phyloP scores from a whole-genome alignment of 2,329 filamentous ascomycete genomes.

The Penicillium janthinellum region DNA sequence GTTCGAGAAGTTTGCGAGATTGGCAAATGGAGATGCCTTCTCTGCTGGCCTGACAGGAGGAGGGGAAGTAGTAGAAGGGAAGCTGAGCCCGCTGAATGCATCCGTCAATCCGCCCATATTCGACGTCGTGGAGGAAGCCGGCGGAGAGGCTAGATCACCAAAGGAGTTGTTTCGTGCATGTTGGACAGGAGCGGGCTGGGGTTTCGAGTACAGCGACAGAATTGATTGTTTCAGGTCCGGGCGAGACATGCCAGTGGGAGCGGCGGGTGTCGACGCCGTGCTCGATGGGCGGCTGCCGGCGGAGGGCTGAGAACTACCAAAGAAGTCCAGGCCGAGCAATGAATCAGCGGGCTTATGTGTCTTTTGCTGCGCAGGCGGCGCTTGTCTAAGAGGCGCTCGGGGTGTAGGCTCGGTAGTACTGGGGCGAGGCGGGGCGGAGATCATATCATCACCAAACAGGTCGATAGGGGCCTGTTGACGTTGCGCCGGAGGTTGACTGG shows the following conservation, averaged over 20 bases:
- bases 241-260: slow-evolving; percentile 67
- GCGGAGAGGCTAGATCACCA: slow-evolving; percentile 65
- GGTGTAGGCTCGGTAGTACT: slow-evolving; percentile 70
- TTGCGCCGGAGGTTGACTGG: slow-evolving; percentile 49
- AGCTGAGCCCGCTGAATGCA: slow-evolving; percentile 73
- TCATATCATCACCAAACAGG: slow-evolving; percentile 74
- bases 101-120: slow-evolving; percentile 71
- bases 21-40: slow-evolving; percentile 67
- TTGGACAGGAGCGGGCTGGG: slow-evolving; percentile 56
- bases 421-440: slow-evolving; percentile 66
- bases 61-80: slow-evolving; percentile 53
- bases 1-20: slow-evolving; percentile 57
- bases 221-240: slow-evolving; percentile 98
- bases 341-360: slow-evolving; percentile 78
- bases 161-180: slow-evolving; percentile 67
- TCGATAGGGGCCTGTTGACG: slow-evolving; percentile 62
- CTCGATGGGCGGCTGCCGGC: slow-evolving; percentile 78
- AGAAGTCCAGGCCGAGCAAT: slow-evolving; percentile 87
- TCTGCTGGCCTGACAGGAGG: slow-evolving; percentile 40
- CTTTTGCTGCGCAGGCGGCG: slow-evolving; percentile 55
- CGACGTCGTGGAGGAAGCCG: slow-evolving; percentile 33
- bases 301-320: slow-evolving; percentile 70
- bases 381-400: slow-evolving; percentile 67
- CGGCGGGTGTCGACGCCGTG: slow-evolving; percentile 65
- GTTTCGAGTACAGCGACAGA: slow-evolving; percentile 86